Evolutionary conservation across 306 rosid species (phyloP).

Genomic region (Notholithocarpus densiflorus): DNA sequence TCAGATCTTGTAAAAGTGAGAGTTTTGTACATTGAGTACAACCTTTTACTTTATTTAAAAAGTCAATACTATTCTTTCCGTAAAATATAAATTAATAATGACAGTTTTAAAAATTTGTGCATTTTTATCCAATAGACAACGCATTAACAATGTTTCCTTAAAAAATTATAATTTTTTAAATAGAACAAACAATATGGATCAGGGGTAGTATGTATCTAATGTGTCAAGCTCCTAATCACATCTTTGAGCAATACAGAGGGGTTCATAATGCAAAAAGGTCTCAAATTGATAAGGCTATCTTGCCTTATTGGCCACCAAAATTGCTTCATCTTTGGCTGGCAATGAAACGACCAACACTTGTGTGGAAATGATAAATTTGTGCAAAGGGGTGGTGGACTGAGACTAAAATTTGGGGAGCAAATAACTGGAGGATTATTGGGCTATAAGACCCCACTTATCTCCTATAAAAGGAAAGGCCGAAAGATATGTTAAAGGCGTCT

Average conservation of each 20-base stretch:
- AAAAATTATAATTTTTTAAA: no score
- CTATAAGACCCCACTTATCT: conserved; percentile 8
- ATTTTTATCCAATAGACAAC: no score
- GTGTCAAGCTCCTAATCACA: background rate
- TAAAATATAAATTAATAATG: no score
- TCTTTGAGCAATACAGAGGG: background rate
- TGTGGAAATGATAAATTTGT: conserved; percentile 16
- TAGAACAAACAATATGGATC: no score
- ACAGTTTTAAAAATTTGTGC: no score
- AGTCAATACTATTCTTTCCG: no score
- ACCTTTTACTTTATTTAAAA: no score
- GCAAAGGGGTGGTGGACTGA: background rate
- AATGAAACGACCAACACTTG: conserved; percentile 11
- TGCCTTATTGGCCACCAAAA: conserved; percentile 7
- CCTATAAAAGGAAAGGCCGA: background rate
- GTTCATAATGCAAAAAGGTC: background rate
- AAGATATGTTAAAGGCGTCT: background rate
- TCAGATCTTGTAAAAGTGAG: no score
- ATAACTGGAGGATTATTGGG: conserved; percentile 22
- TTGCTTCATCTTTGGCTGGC: conserved; percentile 1
- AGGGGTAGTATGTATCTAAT: no score
- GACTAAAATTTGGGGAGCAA: background rate
- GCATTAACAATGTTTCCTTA: no score
- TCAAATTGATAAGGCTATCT: background rate
- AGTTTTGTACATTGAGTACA: no score